Base-by-base conservation (phyloP, 2,329 filamentous ascomycete genomes). In the Talaromyces sp. region DNA sequence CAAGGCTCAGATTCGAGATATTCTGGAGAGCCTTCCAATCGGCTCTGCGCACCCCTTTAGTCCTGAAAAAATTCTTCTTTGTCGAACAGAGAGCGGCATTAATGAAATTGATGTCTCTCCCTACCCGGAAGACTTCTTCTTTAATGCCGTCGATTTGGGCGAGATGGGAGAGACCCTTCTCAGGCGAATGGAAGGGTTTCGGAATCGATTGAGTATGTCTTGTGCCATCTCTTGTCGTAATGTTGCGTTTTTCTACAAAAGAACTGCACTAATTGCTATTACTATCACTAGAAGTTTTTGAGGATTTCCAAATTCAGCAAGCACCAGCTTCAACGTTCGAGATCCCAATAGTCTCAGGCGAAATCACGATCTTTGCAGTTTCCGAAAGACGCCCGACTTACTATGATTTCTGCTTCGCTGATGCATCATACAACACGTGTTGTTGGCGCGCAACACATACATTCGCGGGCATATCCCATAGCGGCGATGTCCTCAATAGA, bases 71-170 rank as follows among this genome's bases (percentile, higher is more conserved):
- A 26, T 56, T 60, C 53, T 60, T 43, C 46, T 56, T 46, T 60
- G 58, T 56, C 58, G 53, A 53, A 60, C 53, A 46, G 53, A 60
- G 26, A 19, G 7, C 10, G 58, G 58, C 8, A 56, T 60, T 31
- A 31, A 52, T 56, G 58, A 56, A 43, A 56, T 60, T 6, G 58
- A 60, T 26, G 55, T 56, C 14, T 60, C 58, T 31, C 56, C 41
- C 43, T 56, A 56, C 49, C 41, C 58, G 17, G 58, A 51, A 52
- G 58, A 56, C 58, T 60, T 56, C 24, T 60, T 60, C 24, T 55
- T 60, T 49, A 58, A 61, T 38, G 59, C 53, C n/a, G 59, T 61
- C 32, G 59, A 61, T 58, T 58, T 61, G 46, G 59, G 55, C 17
- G 59, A 61, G 59, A 61, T 61, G 59, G 59, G 59, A 4, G 58